phyloP scores from a whole-genome alignment of 2,329 filamentous ascomycete species.

The Fusarium pseudocircinatum region DNA sequence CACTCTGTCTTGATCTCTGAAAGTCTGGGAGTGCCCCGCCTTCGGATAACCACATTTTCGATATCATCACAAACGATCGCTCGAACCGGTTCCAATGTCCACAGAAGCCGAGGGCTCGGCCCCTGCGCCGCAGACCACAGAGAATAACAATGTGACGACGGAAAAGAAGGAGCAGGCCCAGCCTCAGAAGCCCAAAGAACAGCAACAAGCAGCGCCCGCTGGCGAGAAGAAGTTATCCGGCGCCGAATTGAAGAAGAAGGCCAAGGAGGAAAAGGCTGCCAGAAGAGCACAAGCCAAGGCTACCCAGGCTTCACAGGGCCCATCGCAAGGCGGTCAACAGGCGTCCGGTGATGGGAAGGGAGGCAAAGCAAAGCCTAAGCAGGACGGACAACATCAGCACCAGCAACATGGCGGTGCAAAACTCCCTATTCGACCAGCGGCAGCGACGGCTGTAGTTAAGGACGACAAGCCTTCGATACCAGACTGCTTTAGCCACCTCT shows the following conservation, averaged over 20 bases:
- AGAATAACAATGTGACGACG: conserved; percentile 41
- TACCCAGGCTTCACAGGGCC: conserved; percentile 57
- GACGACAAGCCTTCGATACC: conserved; percentile 69
- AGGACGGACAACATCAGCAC: conserved; percentile 51
- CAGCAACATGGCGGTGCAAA: conserved; percentile 46
- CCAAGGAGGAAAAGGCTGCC: conserved; percentile 91
- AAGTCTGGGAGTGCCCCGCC: conserved; percentile 34
- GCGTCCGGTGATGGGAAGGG: conserved; percentile 55
- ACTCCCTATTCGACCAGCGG: conserved; percentile 46
- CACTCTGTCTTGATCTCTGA: conserved; percentile 8
- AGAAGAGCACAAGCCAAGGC: conserved; percentile 78
- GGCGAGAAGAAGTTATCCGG: conserved; percentile 69
- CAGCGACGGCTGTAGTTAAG: conserved; percentile 53
- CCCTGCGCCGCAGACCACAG: conserved; percentile 40
- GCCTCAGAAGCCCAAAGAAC: conserved; percentile 38
- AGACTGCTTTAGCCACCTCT: conserved; percentile 84
- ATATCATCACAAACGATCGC: conserved; percentile 15
- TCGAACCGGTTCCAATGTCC: conserved; percentile 42
- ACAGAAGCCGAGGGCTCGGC: conserved; percentile 46
- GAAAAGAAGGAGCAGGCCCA: conserved; percentile 41
- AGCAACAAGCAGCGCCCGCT: conserved; percentile 29
- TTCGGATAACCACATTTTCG: conserved; percentile 24
- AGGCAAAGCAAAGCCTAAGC: conserved; percentile 58
- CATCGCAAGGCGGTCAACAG: conserved; percentile 50
- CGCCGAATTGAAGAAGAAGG: conserved; percentile 87